phyloP scores from a whole-genome alignment of 495 filamentous ascomycete species.

The Penicillium paxilli region DNA sequence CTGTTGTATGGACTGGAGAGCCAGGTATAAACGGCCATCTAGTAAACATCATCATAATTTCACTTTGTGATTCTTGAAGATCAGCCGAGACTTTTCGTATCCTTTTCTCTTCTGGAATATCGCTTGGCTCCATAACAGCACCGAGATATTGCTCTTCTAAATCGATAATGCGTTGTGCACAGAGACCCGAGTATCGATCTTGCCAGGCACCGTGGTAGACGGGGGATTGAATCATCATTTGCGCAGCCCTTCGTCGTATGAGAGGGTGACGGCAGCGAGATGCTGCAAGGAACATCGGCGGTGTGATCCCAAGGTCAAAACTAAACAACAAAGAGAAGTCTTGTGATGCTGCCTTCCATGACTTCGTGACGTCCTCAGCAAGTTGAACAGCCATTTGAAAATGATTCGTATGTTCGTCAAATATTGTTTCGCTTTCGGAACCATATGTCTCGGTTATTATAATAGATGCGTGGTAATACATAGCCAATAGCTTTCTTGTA shows the following conservation, averaged over 20 bases:
- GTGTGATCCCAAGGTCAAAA: constrained; percentile 6
- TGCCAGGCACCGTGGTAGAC: constrained; percentile 6
- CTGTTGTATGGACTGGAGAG: neutral
- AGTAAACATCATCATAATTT: constrained; percentile 3
- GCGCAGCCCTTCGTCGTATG: neutral
- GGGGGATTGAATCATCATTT: neutral
- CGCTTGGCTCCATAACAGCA: neutral
- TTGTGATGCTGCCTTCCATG: neutral
- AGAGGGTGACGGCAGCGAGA: constrained; percentile 4
- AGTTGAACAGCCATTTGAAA: neutral
- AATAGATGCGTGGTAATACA: constrained; percentile 2
- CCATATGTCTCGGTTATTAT: constrained; percentile 1
- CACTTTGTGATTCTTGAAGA: neutral
- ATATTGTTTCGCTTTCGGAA: neutral
- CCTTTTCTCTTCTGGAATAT: neutral
- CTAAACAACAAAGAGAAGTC: constrained; percentile 1
- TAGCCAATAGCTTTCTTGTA: neutral
- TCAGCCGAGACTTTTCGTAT: constrained; percentile 7
- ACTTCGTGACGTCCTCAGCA: neutral
- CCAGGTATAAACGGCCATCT: neutral
- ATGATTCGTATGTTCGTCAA: neutral
- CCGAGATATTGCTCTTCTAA: neutral
- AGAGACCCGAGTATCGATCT: constrained; percentile 8
- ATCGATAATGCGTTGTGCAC: constrained; percentile 7
- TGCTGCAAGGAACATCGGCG: constrained; percentile 6